These are phyloP conservation scores for Diplodia sapinea DNA, from an alignment of 2,329 filamentous ascomycete species.

Conservation along the genomic window DNA sequence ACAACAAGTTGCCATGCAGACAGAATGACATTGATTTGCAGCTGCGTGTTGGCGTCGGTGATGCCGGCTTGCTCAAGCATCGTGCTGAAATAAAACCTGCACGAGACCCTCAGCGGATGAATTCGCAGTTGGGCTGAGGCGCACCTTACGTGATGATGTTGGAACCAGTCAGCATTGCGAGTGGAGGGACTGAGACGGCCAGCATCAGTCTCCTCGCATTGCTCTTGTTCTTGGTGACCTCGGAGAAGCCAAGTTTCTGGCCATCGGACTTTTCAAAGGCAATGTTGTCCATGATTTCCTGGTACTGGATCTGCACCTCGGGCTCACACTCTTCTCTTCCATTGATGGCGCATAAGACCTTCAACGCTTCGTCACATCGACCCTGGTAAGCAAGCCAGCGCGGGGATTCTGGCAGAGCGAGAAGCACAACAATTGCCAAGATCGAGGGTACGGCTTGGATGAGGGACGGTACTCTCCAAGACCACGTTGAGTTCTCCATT, in stretches of 20 bases:
- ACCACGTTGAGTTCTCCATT: constrained; percentile 28
- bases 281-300: constrained; percentile 56
- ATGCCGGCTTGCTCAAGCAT: constrained; percentile 57
- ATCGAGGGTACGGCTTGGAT: constrained; percentile 55
- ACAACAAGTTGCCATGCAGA: constrained; percentile 32
- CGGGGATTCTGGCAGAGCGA: neutral
- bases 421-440: constrained; percentile 49
- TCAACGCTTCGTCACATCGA: neutral
- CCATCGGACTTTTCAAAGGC: constrained; percentile 53
- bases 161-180: constrained; percentile 39
- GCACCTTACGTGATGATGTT: constrained; percentile 30
- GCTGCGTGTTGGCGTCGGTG: constrained; percentile 50
- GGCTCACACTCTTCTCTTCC: constrained; percentile 33
- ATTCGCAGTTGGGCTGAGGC: neutral
- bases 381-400: neutral
- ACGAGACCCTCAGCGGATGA: neutral
- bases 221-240: constrained; percentile 35
- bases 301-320: constrained; percentile 41
- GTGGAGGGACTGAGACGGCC: constrained; percentile 43
- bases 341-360: neutral
- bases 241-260: constrained; percentile 43
- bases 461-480: constrained; percentile 55
- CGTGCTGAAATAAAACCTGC: constrained; percentile 45
- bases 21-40: constrained; percentile 44
- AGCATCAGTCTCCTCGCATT: constrained; percentile 50